Base-by-base conservation (phyloP, 768 basidiomycete species). In the Trametes punicea region DNA sequence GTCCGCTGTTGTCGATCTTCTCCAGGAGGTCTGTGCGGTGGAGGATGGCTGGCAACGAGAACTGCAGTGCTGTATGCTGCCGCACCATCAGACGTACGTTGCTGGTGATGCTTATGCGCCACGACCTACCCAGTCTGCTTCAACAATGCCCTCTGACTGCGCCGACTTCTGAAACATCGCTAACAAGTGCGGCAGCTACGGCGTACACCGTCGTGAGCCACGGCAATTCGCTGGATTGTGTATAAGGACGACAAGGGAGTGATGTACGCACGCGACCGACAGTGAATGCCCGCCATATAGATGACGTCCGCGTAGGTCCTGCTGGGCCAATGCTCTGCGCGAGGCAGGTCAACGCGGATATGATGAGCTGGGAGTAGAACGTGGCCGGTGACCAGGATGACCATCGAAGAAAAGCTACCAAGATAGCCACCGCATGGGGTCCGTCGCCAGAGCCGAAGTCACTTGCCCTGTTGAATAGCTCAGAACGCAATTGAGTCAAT, bases 191-290 rank as follows among this genome's bases (percentile, higher is more conserved):
- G 89, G 88, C 11, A 91, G 74, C 88, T 90, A 34, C 40, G 6
- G 46, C 21, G 42, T 30, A 45, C 7, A 52, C 29, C n/a, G 59
- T 40, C n/a, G n/a, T n/a, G n/a, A n/a, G n/a, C n/a, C n/a, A n/a
- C n/a, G n/a, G n/a, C n/a, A n/a, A n/a, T n/a, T n/a, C n/a, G n/a
- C n/a, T n/a, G n/a, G n/a, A n/a, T n/a, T n/a, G n/a, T n/a, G n/a
- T n/a, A n/a, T n/a, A n/a, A n/a, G n/a, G n/a, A n/a, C n/a, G n/a
- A n/a, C n/a, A n/a, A n/a, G n/a, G n/a, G n/a, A n/a, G n/a, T n/a
- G n/a, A n/a, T n/a, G n/a, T n/a, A n/a, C 85, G 63, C 70, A 91
- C 89, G 50, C 89, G 79, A 34, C 87, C 84, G 51, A 88, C 71
- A 18, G 88, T 75, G 64, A 90, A 91, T 18, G 83, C 77, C 60